phyloP scores from a whole-genome alignment of 306 rosid species.

The Spatholobus suberectus region DNA sequence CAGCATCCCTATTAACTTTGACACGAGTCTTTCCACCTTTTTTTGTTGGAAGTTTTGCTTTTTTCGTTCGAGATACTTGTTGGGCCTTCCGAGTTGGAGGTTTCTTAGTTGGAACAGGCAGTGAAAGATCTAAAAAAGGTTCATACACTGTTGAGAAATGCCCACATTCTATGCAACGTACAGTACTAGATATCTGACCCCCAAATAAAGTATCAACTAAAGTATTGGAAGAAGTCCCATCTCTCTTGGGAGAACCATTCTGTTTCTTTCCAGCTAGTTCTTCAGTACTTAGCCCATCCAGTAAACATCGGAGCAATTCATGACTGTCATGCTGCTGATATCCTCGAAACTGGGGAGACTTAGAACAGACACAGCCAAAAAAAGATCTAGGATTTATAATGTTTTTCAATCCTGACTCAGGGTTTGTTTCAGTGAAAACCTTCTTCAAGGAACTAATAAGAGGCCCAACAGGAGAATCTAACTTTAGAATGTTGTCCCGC shows the following conservation, averaged over 20 bases:
- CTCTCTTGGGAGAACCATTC: conserved; percentile 55
- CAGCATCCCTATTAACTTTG: conserved; percentile 57
- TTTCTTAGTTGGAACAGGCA: conserved; percentile 89
- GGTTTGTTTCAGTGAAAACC: conserved; percentile 67
- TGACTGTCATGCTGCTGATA: conserved; percentile 98
- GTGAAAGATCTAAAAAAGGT: conserved; percentile 89
- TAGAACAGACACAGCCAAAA: conserved; percentile 80
- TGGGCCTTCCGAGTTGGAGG: conserved; percentile 67
- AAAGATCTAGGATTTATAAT: conserved; percentile 78
- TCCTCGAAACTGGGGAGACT: conserved; percentile 92
- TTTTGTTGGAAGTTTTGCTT: conserved; percentile 74
- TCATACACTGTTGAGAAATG: conserved; percentile 89
- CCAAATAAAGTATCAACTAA: conserved; percentile 84
- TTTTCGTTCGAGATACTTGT: conserved; percentile 62
- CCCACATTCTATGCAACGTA: conserved; percentile 81
- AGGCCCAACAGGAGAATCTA: conserved; percentile 70
- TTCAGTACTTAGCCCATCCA: conserved; percentile 85
- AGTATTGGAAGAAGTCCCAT: conserved; percentile 58
- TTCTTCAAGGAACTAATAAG: conserved; percentile 79
- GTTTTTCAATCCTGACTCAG: conserved; percentile 64
- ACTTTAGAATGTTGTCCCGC: conserved; percentile 61
- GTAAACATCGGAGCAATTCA: conserved; percentile 83
- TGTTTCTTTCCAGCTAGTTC: conserved; percentile 70
- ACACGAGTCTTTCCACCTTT: conserved; percentile 65
- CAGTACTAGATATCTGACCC: conserved; percentile 89